Conservation (phyloP, 352 stramenopile species). For the Aphanomyces cochlioides region DNA sequence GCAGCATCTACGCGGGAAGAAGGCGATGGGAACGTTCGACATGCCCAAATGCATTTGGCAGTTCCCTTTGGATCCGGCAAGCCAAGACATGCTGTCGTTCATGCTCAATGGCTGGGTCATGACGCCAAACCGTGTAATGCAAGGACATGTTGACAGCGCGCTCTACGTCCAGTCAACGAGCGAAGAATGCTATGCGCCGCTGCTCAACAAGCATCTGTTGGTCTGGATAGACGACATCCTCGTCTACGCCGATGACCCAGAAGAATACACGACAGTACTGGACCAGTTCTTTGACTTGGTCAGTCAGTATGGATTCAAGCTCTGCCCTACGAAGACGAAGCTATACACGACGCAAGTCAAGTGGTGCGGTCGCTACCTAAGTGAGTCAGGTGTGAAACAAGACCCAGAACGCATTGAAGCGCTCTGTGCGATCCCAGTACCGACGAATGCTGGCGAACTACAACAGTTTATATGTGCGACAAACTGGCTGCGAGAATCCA, state of each 20-base stretch:
- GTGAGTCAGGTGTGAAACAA: constrained; percentile 28
- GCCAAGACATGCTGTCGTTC: constrained; percentile 34
- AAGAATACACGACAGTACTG: constrained; percentile 27
- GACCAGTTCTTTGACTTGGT: constrained; percentile 26
- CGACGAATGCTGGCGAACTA: constrained; percentile 30
- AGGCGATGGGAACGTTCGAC: background rate
- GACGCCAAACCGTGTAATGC: constrained; percentile 33
- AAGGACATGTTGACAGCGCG: constrained; percentile 28
- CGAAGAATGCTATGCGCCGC: constrained; percentile 20
- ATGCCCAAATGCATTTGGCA: constrained; percentile 35
- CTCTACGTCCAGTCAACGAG: constrained; percentile 31
- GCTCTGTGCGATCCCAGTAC: background rate
- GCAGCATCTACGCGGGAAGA: background rate
- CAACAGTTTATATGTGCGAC: constrained; percentile 36
- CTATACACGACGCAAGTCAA: constrained; percentile 25
- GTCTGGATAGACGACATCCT: constrained; percentile 37
- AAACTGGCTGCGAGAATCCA: constrained; percentile 32
- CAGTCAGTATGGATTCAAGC: constrained; percentile 22
- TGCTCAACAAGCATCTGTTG: constrained; percentile 31
- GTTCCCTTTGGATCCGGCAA: constrained; percentile 28
- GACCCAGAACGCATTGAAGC: constrained; percentile 27
- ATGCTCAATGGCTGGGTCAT: constrained; percentile 35
- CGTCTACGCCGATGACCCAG: constrained; percentile 15
- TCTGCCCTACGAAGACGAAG: constrained; percentile 30
- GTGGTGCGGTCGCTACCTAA: constrained; percentile 36